Conservation (phyloP, 2,329 filamentous ascomycete species). For the Nigrospora sphaerica region DNA sequence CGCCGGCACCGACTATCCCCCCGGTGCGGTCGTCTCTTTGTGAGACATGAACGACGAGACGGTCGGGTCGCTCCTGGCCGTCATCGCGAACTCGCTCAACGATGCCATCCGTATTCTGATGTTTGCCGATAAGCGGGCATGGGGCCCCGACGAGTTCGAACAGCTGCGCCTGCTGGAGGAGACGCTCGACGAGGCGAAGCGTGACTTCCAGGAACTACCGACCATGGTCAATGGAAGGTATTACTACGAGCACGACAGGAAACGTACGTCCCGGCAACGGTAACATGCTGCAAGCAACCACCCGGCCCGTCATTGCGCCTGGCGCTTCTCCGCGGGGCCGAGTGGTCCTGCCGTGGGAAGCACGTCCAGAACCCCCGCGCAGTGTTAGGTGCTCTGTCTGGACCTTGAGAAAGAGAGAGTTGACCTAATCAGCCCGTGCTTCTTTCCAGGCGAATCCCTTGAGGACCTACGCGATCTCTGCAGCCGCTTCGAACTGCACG, state of each 20-base stretch:
- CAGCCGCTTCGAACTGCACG: slow-evolving; percentile 37
- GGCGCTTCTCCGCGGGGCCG: no score
- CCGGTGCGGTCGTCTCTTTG: neutral
- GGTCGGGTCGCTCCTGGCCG: slow-evolving; percentile 51
- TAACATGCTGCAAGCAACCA: slow-evolving; percentile 8
- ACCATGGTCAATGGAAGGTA: slow-evolving; percentile 47
- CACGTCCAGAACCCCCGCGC: no score
- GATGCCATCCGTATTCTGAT: slow-evolving; percentile 47
- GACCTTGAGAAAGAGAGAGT: slow-evolving; percentile 4
- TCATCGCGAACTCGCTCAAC: slow-evolving; percentile 46
- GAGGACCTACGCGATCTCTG: slow-evolving; percentile 40
- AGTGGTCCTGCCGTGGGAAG: no score
- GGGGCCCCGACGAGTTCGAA: slow-evolving; percentile 53
- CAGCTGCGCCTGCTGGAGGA: slow-evolving; percentile 48
- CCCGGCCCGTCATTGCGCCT: no score
- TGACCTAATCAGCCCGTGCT: slow-evolving; percentile 11
- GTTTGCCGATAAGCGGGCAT: slow-evolving; percentile 51
- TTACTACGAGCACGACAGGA: slow-evolving; percentile 52
- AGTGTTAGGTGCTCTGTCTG: no score
- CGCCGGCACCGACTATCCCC: neutral
- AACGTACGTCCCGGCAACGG: slow-evolving; percentile 29
- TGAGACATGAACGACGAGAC: slow-evolving; percentile 37
- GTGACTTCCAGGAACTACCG: slow-evolving; percentile 52
- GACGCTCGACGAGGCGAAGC: slow-evolving; percentile 51
- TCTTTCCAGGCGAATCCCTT: slow-evolving; percentile 40